Base-by-base conservation (phyloP, 2,329 filamentous ascomycete genomes). In the Pezicula radicicola region DNA sequence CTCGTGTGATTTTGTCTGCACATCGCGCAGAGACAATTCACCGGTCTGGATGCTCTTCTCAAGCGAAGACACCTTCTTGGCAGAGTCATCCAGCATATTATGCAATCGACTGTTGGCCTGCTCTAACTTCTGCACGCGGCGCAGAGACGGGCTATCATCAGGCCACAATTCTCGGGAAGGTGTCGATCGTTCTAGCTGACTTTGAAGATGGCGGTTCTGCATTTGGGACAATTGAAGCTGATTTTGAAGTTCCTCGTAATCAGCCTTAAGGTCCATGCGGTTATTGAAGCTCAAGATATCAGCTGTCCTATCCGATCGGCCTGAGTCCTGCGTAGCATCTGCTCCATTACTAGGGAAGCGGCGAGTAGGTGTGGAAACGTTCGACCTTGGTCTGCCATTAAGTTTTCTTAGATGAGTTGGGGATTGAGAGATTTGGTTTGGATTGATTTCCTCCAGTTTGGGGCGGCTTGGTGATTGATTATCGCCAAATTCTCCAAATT, bases 171-270 rank as follows among this genome's bases (percentile, higher is more conserved):
- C 86, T 21, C 79, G 79, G 6, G 72, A 72, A 3, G 86, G 83
- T 0, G 83, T 85, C 9, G 74, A 74, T 44, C 88, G 83, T 37
- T 93, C 88, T 40, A 97, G 75, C 66, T 97, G 91, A 65, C 84
- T 91, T 66, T 96, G 89, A 6, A 97, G 81, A 64, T 97, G 92
- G 33, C 89, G 85, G 70, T 96, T 97, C 62, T 95, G 89, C 90
- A 97, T 96, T 69, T 97, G 88, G 4, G 88, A 86, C 68, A 97
- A 83, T 66, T 97, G 93, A 48, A 97, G 80, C 67, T 96, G 91
- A 67, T 95, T 97, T 67, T 97, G 93, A 25, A 96, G 79, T 69
- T 96, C 86, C 67, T 97, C 93, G 12, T 97, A 78, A 63, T 97
- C 92, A 3, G 90, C 83, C 64, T 92, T 94, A 54, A 96, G 76